Conservation (phyloP, 257 asterid species). For the Knoxia roxburghii region DNA sequence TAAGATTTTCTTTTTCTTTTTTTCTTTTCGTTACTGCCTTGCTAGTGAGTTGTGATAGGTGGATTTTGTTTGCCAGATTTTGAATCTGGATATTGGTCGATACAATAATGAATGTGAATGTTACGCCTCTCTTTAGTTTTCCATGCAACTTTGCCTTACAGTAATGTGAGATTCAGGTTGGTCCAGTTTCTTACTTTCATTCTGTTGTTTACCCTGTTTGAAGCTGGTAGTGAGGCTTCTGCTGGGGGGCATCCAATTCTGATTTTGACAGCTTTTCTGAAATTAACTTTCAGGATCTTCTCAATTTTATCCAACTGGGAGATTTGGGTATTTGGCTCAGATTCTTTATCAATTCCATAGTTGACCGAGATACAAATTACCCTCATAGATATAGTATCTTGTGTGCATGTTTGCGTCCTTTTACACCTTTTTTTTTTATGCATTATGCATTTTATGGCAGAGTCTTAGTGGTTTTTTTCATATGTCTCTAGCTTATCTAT, state of each 20-base stretch:
- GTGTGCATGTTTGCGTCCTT: too few species aligned
- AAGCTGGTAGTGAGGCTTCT: too few species aligned
- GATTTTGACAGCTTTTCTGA: too few species aligned
- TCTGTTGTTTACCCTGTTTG: too few species aligned
- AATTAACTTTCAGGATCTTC: too few species aligned
- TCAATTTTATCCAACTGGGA: too few species aligned
- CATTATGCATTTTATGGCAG: background rate
- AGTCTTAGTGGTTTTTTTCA: background rate
- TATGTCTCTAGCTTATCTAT: background rate
- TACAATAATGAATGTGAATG: background rate
- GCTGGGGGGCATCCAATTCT: background rate
- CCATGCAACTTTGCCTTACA: background rate
- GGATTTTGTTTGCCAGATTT: background rate
- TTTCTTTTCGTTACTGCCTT: background rate
- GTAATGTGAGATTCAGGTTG: background rate
- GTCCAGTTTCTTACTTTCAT: background rate
- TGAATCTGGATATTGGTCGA: background rate
- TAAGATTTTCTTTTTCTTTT: too few species aligned
- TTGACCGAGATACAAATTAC: too few species aligned
- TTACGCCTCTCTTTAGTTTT: background rate
- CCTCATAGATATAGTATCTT: too few species aligned
- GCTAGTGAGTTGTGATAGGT: background rate
- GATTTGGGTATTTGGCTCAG: too few species aligned
- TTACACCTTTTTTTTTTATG: too few species aligned
- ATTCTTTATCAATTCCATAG: too few species aligned